Percentiles rank a stretch among this genome's conserved stretches.
phyloP scores from a whole-genome alignment of 495 filamentous ascomycete genomes.

The Penicillium daleae region DNA sequence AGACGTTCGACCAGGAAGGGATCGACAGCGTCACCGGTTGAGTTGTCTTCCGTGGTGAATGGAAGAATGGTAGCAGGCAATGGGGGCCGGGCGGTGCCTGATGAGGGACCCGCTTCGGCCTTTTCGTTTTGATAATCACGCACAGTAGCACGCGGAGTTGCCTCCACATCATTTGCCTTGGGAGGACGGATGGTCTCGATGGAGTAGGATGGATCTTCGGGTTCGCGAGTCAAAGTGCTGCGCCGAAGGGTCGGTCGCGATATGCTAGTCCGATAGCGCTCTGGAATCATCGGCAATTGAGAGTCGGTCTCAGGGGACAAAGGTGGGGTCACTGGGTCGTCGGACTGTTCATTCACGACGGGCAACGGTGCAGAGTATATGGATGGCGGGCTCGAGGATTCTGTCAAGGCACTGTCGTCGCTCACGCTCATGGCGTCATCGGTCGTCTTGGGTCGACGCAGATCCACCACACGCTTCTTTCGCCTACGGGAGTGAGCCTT shows the following conservation, averaged over 20 bases:
- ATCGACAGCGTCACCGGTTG: conserved; percentile 65
- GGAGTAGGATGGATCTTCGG: conserved; percentile 37
- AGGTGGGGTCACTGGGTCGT: conserved; percentile 53
- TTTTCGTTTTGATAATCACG: conserved; percentile 32
- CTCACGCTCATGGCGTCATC: conserved; percentile 59
- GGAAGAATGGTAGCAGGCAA: conserved; percentile 45
- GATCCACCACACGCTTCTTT: conserved; percentile 92
- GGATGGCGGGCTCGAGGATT: conserved; percentile 43
- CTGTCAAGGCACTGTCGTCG: conserved; percentile 51
- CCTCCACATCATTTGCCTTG: conserved; percentile 38
- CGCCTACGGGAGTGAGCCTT: conserved; percentile 73
- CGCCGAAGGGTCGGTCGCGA: conserved; percentile 33
- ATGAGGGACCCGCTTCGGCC: conserved; percentile 36
- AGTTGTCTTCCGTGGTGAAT: conserved; percentile 37
- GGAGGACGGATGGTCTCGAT: conserved; percentile 27
- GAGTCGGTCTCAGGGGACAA: conserved; percentile 39
- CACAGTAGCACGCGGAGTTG: conserved; percentile 41
- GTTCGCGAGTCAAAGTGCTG: conserved; percentile 24
- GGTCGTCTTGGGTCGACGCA: conserved; percentile 67
- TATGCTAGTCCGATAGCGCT: conserved; percentile 42
- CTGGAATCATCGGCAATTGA: conserved; percentile 44
- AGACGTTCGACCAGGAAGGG: conserved; percentile 91
- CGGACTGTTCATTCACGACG: conserved; percentile 42
- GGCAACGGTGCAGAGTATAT: conserved; percentile 50
- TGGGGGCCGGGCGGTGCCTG: conserved; percentile 29